Conservation (phyloP, 345 rosid genomes). For the Turritis glabra region DNA sequence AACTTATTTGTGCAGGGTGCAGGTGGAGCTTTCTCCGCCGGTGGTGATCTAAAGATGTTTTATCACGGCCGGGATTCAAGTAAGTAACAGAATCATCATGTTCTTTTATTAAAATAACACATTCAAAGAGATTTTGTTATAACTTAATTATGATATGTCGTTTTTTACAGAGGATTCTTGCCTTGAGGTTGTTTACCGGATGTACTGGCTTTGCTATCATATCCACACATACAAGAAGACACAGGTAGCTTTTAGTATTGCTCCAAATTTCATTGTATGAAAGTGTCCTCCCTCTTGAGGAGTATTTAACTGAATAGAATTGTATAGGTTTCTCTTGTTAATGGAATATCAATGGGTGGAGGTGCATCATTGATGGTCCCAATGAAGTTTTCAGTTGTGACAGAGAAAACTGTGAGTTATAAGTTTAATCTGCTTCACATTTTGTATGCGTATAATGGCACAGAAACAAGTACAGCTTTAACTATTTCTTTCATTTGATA, state of each 20-base stretch:
- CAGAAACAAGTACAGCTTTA: constrained; percentile 7
- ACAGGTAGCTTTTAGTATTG: constrained; percentile 45
- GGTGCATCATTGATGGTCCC: constrained; percentile 95
- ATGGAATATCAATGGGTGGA: constrained; percentile 98
- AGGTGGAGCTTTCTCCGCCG: constrained; percentile 94
- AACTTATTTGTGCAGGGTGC: constrained; percentile 56
- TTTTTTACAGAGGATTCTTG: constrained; percentile 75
- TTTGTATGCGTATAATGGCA: neutral
- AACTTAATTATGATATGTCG: neutral
- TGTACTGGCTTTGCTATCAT: constrained; percentile 96
- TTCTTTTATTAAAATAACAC: neutral
- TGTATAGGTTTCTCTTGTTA: constrained; percentile 74
- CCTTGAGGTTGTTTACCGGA: constrained; percentile 86
- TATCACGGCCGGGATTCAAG: constrained; percentile 79
- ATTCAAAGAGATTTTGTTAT: neutral
- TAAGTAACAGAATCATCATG: constrained; percentile 33
- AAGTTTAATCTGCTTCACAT: neutral
- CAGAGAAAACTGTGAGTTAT: constrained; percentile 82
- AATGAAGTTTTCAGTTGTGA: constrained; percentile 88
- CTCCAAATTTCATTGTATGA: neutral
- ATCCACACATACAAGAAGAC: constrained; percentile 86
- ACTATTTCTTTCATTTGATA: constrained; percentile 23
- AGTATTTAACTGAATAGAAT: neutral
- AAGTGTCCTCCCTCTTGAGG: neutral
- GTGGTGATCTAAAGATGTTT: constrained; percentile 93